Conservation (phyloP, 139 green algal species). For the Ettlia oleoabundans region DNA sequence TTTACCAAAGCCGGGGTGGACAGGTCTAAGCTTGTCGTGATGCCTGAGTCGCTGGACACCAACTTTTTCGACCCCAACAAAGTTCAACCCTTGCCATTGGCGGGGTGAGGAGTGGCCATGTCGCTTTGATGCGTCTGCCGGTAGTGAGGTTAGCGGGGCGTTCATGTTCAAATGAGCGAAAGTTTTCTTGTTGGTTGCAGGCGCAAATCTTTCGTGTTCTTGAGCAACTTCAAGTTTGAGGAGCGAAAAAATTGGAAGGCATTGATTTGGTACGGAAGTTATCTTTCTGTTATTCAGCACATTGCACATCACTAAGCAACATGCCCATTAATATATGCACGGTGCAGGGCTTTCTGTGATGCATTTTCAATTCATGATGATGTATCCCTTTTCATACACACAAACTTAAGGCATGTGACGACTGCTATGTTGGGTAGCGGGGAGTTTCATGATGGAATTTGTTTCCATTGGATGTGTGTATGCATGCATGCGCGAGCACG, state of each 20-base stretch:
- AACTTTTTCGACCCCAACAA: slow-evolving; percentile 16
- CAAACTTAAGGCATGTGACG: too few relatives aligned
- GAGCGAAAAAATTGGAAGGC: slow-evolving; percentile 35
- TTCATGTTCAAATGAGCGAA: too few relatives aligned
- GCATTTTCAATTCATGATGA: background rate
- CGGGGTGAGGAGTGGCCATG: background rate
- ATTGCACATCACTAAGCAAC: background rate
- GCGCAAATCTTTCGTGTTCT: slow-evolving; percentile 16
- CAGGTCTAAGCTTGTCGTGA: slow-evolving; percentile 1
- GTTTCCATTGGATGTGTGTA: too few relatives aligned
- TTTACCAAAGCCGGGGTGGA: slow-evolving; percentile 1
- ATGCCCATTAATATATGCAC: background rate
- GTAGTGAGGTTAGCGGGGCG: background rate
- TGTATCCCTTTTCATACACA: slow-evolving; percentile 31
- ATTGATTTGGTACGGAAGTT: background rate
- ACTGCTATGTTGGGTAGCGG: too few relatives aligned
- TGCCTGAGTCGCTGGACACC: slow-evolving; percentile 16
- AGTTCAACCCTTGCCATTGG: background rate
- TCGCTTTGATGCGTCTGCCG: background rate
- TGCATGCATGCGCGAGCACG: too few relatives aligned
- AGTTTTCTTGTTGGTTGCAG: background rate
- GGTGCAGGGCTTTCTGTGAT: slow-evolving; percentile 11
- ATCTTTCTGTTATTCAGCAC: background rate
- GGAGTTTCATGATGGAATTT: too few relatives aligned
- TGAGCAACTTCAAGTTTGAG: slow-evolving; percentile 38